These are phyloP conservation scores for Erythrobasidium hasegawianum DNA, from an alignment of 1,284 basidiomycete genomes.

Conservation along the genomic window DNA sequence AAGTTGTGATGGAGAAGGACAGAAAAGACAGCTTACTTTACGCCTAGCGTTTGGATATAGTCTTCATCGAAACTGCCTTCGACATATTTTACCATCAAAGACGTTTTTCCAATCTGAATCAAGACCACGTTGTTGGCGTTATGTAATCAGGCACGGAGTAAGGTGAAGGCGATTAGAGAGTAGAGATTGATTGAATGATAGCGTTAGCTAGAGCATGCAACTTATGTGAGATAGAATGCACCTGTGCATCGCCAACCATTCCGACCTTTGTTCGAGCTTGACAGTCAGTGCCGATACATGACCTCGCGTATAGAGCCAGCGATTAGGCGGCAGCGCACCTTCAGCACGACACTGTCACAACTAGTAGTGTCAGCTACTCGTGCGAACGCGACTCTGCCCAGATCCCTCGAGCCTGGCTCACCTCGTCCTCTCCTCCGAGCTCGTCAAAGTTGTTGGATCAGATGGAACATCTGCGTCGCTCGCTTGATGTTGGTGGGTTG, in stretches of 20 bases:
- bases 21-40: slow-evolving; percentile 21
- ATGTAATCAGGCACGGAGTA: slow-evolving; percentile 13
- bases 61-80: slow-evolving; percentile 78
- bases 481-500: too few species aligned
- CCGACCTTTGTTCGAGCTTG: slow-evolving; percentile 65
- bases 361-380: background rate
- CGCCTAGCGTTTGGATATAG: slow-evolving; percentile 89
- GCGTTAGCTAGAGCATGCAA: too few species aligned
- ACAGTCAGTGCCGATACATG: background rate
- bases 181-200: too few species aligned
- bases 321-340: too few species aligned
- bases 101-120: slow-evolving; percentile 22
- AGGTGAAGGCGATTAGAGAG: too few species aligned
- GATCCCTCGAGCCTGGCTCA: background rate
- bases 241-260: slow-evolving; percentile 98
- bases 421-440: slow-evolving; percentile 7
- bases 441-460: background rate
- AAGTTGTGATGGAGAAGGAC: too few species aligned
- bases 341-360: slow-evolving; percentile 37
- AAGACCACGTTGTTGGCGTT: slow-evolving; percentile 6
- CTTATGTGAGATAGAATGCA: slow-evolving; percentile 68
- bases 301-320: background rate
- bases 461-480: too few species aligned
- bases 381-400: too few species aligned
- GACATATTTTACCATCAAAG: slow-evolving; percentile 59